Evolutionary conservation across 1,284 basidiomycete genomes (phyloP), one percentile per base, ranked within the genome.

Genomic region (Entoloma clypeatum): DNA sequence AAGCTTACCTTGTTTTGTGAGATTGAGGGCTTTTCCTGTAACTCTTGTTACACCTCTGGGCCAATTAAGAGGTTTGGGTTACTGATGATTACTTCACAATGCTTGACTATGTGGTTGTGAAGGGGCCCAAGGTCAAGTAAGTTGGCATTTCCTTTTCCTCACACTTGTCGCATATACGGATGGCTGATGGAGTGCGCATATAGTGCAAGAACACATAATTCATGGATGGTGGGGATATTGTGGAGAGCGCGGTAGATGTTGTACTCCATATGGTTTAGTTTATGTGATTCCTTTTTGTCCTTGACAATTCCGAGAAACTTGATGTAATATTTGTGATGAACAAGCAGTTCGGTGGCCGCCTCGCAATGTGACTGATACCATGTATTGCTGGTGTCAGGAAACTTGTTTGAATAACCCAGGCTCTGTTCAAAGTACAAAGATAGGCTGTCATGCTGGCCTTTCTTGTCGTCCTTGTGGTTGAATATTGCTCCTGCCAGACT

Each of bases 381-480:
- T 5, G 50, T 64, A 41, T 63, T 65, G 36, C 46, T 57, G 2
- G 54, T 62, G 35, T 60, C 57, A 8, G 55, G 57, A 37, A 60
- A 62, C 7, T 7, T 4, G 39, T 58, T 19, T 8, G 19, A 10
- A 24, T 21, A 43, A 19, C 48, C 51, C 5, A 52, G 36, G 5
- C 13, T 16, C 6, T 8, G 1, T 17, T 54, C 43, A 16, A 54
- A 36, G 34, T 40, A 54, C 13, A 28, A 34, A 8, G 43, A 37
- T 19, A 49, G 47, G 1, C 50, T 39, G 24, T 62, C 55, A 17
- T 61, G 59, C 21, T 57, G 54, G 1, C 62, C 63, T 22, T 59
- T 59, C 46, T 67, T 67, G 35, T 59, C 49, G 36, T 66, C 58
- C 35, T 61, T 60, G 46, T 67, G 52, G 34, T 59, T 52, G 23